Base-by-base conservation (phyloP, 768 basidiomycete species). In the Amyloporia xantha region DNA sequence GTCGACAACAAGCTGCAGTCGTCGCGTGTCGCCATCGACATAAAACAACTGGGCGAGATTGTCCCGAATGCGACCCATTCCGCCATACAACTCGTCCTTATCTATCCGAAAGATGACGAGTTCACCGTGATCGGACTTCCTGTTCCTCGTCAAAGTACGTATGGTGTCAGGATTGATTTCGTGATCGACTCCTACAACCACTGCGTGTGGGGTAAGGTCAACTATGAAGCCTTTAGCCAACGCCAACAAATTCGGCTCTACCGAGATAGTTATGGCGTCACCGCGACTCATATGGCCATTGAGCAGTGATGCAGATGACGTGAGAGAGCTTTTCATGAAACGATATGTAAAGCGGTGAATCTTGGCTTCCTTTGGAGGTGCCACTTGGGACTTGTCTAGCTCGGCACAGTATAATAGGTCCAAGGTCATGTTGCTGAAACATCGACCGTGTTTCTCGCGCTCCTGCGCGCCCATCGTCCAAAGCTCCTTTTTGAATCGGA, bases 21-120 rank as follows among this genome's bases (percentile, higher is more conserved):
- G 76, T 36, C 74, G 73, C 19, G 70, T 61, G 54, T 95, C 89
- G 2, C 84, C 87, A 13, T 83, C 77, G 0, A 76, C 79, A 59
- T 90, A 91, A 68, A 97, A 98, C 9, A 98, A 59, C 47, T 84
- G 84, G 0, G 93, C 86, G 38, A 98, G 81, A 58, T 96, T 98
- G 55, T 91, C 84, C 7, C 96, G 77, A 61, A 99, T 83, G 17
- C 91, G 78, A 36, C 82, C 81, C 81, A 98, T 86, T 1, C 93
- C 91, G 5, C 81, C 78, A 4, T 81, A 79, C 42, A 97, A 68
- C 64, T 98, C 96, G 62, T 98, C 96, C 60, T 84, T 92, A 72
- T 98, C 96, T 49, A 99, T 81, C 13, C 95, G 79, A 70, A 92
- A 99, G 20, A 68, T 76, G 52, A 65, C 72, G 20, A 38, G 27